Evolutionary conservation across 805 yeast species (phyloP).

Genomic region (Saccharomycopsis olivae): DNA sequence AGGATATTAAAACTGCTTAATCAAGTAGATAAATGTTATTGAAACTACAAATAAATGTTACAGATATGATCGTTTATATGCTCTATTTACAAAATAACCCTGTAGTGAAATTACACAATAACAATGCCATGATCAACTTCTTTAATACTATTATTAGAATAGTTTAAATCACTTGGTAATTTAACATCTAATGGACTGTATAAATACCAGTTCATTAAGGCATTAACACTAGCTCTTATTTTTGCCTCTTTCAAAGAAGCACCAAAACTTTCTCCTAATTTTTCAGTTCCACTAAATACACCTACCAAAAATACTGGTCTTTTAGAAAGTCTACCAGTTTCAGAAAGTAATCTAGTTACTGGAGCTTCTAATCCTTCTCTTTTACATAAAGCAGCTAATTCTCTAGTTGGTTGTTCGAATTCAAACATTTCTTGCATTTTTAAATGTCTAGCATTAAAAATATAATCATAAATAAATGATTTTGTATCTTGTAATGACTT

Average conservation of each 20-base stretch:
- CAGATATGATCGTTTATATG: not conserved
- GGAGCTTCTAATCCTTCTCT: constrained; percentile 69
- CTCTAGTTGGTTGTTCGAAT: constrained; percentile 79
- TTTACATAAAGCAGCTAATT: constrained; percentile 64
- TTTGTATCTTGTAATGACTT: constrained; percentile 55
- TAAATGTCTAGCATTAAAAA: constrained; percentile 65
- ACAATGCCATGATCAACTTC: constrained; percentile 36
- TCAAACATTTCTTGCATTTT: constrained; percentile 65
- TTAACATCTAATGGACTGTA: constrained; percentile 65
- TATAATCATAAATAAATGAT: constrained; percentile 59
- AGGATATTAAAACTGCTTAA: no score
- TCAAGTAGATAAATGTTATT: no score
- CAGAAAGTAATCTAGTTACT: constrained; percentile 74
- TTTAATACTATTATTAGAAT: constrained; percentile 28
- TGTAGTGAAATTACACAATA: constrained; percentile 27
- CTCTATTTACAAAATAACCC: not conserved
- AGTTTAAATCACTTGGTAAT: constrained; percentile 48
- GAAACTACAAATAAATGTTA: no score
- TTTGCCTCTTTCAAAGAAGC: constrained; percentile 84
- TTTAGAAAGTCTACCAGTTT: constrained; percentile 80
- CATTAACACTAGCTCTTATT: constrained; percentile 83
- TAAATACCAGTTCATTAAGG: constrained; percentile 85
- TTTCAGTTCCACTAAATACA: constrained; percentile 71
- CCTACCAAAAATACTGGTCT: constrained; percentile 88
- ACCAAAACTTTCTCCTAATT: constrained; percentile 93